These are phyloP conservation scores for Phellopilus nigrolimitatus DNA, from an alignment of 1,284 basidiomycete genomes.

Conservation along the genomic window DNA sequence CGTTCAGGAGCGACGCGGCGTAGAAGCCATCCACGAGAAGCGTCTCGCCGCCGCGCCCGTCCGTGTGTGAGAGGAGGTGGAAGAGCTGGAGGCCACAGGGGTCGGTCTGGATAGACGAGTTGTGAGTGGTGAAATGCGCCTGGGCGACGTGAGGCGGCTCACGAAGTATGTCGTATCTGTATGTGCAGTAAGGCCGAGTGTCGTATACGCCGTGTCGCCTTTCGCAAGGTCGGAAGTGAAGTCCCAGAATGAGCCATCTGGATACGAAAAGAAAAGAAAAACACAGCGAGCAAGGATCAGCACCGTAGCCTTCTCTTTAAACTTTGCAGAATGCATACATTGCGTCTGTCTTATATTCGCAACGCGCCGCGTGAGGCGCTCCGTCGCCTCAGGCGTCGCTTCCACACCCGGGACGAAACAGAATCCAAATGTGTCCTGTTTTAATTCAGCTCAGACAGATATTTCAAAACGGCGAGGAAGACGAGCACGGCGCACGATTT, in stretches of 20 bases:
- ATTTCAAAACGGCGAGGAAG: neutral
- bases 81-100: constrained; percentile 94
- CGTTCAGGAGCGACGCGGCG: constrained; percentile 74
- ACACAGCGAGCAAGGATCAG: constrained; percentile 11
- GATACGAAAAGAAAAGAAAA: constrained; percentile 10
- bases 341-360: constrained; percentile 92
- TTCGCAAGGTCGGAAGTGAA: constrained; percentile 91
- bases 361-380: constrained; percentile 73
- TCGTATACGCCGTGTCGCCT: constrained; percentile 65
- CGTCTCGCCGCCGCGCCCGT: constrained; percentile 81
- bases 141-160: constrained; percentile 32
- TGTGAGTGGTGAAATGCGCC: too few relatives aligned
- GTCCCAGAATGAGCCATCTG: constrained; percentile 94
- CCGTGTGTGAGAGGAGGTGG: constrained; percentile 84
- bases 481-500: constrained; percentile 49
- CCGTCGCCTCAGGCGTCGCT: constrained; percentile 78
- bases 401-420: constrained; percentile 85
- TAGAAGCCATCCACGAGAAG: constrained; percentile 95
- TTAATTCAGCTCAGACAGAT: constrained; percentile 1
- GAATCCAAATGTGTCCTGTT: constrained; percentile 84
- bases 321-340: constrained; percentile 51
- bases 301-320: constrained; percentile 8
- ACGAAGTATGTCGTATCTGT: constrained; percentile 96
- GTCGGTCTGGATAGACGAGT: constrained; percentile 73
- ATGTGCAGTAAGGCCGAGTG: constrained; percentile 83